phyloP scores from a whole-genome alignment of 176 grass and related monocot species.

The Poa annua region DNA sequence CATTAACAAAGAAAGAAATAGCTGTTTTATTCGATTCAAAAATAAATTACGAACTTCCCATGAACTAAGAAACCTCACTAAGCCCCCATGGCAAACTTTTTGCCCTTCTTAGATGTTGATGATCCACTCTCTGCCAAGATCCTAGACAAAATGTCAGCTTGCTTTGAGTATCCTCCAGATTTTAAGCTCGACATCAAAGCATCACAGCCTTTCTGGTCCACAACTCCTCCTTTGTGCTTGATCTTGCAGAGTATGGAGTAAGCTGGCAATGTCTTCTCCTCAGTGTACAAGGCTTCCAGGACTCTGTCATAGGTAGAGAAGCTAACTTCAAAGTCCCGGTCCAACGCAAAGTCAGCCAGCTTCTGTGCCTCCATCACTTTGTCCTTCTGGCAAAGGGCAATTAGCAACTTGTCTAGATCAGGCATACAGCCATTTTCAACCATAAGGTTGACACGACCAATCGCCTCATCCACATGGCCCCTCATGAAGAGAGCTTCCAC shows the following conservation, averaged over 20 bases:
- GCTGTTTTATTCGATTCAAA: conserved; percentile 42
- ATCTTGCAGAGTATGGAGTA: conserved; percentile 97
- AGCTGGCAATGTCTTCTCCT: conserved; percentile 74
- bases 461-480: conserved; percentile 89
- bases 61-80: conserved; percentile 27
- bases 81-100: conserved; percentile 59
- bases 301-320: conserved; percentile 82
- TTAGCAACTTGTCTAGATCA: conserved; percentile 71
- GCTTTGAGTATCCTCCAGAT: conserved; percentile 86
- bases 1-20: conserved; percentile 17
- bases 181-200: conserved; percentile 72
- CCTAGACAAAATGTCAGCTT: conserved; percentile 90
- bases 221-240: conserved; percentile 80
- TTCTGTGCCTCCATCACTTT: conserved; percentile 84
- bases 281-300: conserved; percentile 72
- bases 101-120: conserved; percentile 43
- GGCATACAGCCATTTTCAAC: conserved; percentile 68
- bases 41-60: conserved; percentile 24
- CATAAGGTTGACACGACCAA: conserved; percentile 82
- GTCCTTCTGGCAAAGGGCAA: conserved; percentile 64
- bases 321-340: conserved; percentile 72
- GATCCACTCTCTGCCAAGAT: conserved; percentile 63
- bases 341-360: conserved; percentile 76
- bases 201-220: conserved; percentile 76
- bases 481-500: conserved; percentile 80